phyloP scores from a whole-genome alignment of 2,329 filamentous ascomycete species.

The Orbilia javanica region DNA sequence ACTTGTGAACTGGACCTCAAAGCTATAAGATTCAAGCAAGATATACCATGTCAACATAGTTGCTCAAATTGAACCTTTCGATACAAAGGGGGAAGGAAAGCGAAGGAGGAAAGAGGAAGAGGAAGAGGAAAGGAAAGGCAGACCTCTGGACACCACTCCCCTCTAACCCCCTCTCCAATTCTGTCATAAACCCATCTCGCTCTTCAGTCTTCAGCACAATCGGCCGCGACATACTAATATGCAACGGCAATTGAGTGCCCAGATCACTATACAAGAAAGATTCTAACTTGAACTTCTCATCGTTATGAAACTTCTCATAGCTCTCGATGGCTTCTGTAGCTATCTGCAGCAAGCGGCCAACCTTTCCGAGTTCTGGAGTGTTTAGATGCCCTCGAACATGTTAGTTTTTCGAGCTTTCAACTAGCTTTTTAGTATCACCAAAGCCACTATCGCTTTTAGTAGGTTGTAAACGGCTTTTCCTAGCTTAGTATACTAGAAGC shows the following conservation, averaged over 20 bases:
- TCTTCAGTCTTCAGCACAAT: constrained; percentile 79
- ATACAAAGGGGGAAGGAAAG: too few relatives aligned
- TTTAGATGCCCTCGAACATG: constrained; percentile 71
- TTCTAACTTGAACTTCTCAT: constrained; percentile 68
- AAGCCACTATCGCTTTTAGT: neutral
- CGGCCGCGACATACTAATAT: constrained; percentile 89
- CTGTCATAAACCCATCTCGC: constrained; percentile 76
- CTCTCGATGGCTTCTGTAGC: constrained; percentile 25
- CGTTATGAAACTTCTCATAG: constrained; percentile 41
- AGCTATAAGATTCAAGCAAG: constrained; percentile 68
- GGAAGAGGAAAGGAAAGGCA: constrained; percentile 62
- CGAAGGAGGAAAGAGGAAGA: constrained; percentile 61
- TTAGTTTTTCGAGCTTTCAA: constrained; percentile 39
- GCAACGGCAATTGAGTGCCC: constrained; percentile 81
- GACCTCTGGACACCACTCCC: constrained; percentile 67
- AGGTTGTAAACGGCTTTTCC: neutral
- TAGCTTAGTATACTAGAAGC: neutral
- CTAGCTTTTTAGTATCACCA: neutral
- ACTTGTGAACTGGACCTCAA: constrained; percentile 66
- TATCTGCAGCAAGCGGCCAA: constrained; percentile 20
- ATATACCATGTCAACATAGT: neutral
- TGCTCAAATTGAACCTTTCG: neutral
- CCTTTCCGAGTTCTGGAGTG: constrained; percentile 65
- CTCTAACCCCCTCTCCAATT: constrained; percentile 68
- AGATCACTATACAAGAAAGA: constrained; percentile 83